Base-by-base conservation (phyloP, 176 grass and related monocot species). In the Ensete ventricosum region DNA sequence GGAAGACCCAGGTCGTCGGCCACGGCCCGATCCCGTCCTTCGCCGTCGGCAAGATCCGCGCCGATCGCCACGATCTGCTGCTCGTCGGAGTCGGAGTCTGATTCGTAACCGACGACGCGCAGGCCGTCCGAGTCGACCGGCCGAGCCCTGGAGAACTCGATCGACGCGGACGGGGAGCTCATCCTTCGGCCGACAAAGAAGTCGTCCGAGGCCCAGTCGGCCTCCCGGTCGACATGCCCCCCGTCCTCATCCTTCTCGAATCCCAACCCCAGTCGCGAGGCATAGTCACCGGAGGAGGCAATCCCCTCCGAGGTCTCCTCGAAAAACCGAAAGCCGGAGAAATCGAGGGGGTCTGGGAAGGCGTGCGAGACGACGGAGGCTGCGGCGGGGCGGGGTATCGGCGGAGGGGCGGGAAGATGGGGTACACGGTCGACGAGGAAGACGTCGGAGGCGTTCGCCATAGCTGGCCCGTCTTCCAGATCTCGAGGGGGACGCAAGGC, bases 1-100 rank as follows among this genome's bases (percentile, higher is more conserved):
- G 80, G 86, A 74, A 89, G 27, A 43, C 54, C 80, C 17, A 87
- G 48, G 48, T 59, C 20, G 11, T 25, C 65, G 27, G 43, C 24
- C 23, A 29, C 60, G 16, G 1, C 48, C 59, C 13, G 59, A 80
- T 63, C 78, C 21, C 17, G 77, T 12, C 3, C 53, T 48, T 71
- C 53, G 9, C 52, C 19, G 8, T 12, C 27, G 9, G 50, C 77
- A 12, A 20, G 16, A 69, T 85, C 87, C 3, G 6, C 50, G 3
- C 66, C 77, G 26, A 79, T 24, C 50, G 77, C 53, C 26, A 79
- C 77, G 26, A 81, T 73, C 70, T 81, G 79, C 69, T 81, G 79
- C 49, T 54, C 79, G 12, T 81, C 79, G 6, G 79, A 81, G 48
- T 81, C 79, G 0, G 79, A 75, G 24, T 64, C 69, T 0, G 69